These are phyloP conservation scores for Tulasnella sp. DNA, from an alignment of 768 basidiomycete genomes.

Conservation along the genomic window DNA sequence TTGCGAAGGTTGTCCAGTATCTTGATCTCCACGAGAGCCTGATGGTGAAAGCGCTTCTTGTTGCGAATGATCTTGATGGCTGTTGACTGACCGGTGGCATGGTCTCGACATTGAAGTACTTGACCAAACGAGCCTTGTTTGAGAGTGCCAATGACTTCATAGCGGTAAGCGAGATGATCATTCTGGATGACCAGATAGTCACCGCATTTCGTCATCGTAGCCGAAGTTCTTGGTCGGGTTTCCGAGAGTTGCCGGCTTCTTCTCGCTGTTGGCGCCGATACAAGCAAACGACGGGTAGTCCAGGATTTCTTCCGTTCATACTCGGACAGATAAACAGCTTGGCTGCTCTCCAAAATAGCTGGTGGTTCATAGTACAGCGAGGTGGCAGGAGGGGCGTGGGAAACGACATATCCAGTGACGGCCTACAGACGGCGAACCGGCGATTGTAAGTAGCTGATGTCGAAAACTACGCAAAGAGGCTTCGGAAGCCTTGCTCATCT, in stretches of 20 bases:
- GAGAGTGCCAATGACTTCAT: conserved; percentile 82
- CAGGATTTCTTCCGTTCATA: conserved; percentile 82
- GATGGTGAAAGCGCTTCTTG: conserved; percentile 98
- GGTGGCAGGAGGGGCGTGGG: conserved; percentile 21
- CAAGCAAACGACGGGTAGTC: conserved; percentile 79
- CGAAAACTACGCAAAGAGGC: conserved; percentile 57
- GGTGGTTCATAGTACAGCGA: conserved; percentile 8
- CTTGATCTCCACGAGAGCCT: conserved; percentile 98
- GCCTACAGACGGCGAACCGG: conserved; percentile 84
- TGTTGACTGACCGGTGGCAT: conserved; percentile 89
- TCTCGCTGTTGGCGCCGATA: conserved; percentile 66
- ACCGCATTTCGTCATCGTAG: conserved; percentile 95
- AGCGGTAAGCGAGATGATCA: conserved; percentile 96
- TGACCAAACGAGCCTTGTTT: conserved; percentile 99
- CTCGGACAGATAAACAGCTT: conserved; percentile 63
- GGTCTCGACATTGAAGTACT: conserved; percentile 90
- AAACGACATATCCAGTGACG: conserved; percentile 38
- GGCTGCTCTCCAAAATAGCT: conserved; percentile 58
- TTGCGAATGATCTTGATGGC: conserved; percentile 99
- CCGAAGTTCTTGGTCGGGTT: conserved; percentile 77
- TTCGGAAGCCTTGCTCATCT: conserved; percentile 81
- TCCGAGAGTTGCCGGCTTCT: conserved; percentile 68
- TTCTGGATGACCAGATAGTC: conserved; percentile 85
- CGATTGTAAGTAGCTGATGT: conserved; percentile 77
- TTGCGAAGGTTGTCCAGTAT: conserved; percentile 91